Conservation (phyloP, 163 green algal species). For the Scenedesmus sp. region DNA sequence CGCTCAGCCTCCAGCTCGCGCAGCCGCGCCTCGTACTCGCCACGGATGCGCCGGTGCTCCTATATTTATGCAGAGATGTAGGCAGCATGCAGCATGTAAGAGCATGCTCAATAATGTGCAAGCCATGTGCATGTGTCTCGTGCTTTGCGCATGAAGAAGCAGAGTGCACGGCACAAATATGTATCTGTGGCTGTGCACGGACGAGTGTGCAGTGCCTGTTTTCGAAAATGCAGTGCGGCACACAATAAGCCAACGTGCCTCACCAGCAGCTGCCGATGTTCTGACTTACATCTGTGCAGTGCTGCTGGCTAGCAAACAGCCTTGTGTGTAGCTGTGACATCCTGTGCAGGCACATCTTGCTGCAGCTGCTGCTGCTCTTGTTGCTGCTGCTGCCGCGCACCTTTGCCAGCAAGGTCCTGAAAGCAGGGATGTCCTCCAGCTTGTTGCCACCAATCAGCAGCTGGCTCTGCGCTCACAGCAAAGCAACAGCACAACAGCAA, state of each 20-base stretch:
- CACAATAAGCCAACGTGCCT: too few relatives aligned
- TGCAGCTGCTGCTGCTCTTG: neutral
- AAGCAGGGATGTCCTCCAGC: conserved; percentile 79
- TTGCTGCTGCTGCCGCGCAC: conserved; percentile 1
- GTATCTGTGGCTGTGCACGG: too few relatives aligned
- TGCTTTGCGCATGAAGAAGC: neutral
- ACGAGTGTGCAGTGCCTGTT: too few relatives aligned
- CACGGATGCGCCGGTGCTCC: conserved; percentile 62
- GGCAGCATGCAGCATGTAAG: neutral
- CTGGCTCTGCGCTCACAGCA: conserved; percentile 81
- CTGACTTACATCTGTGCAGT: too few relatives aligned
- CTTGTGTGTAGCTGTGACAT: neutral
- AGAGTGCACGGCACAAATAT: too few relatives aligned
- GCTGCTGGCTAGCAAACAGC: neutral
- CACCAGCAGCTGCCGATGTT: neutral
- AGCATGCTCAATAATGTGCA: neutral
- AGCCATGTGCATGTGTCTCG: too few relatives aligned
- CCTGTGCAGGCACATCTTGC: neutral
- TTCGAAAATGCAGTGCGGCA: too few relatives aligned
- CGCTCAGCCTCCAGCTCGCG: conserved; percentile 89
- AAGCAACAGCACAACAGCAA: neutral
- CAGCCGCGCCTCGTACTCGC: conserved; percentile 90
- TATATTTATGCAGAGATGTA: too few relatives aligned
- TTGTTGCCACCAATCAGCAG: conserved; percentile 91
- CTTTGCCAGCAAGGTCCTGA: conserved; percentile 80